Percentiles rank a stretch among this genome's conserved stretches.
These are phyloP conservation scores for Calonectria pauciramosa DNA, from an alignment of 2,329 filamentous ascomycete genomes.

Conservation along the genomic window DNA sequence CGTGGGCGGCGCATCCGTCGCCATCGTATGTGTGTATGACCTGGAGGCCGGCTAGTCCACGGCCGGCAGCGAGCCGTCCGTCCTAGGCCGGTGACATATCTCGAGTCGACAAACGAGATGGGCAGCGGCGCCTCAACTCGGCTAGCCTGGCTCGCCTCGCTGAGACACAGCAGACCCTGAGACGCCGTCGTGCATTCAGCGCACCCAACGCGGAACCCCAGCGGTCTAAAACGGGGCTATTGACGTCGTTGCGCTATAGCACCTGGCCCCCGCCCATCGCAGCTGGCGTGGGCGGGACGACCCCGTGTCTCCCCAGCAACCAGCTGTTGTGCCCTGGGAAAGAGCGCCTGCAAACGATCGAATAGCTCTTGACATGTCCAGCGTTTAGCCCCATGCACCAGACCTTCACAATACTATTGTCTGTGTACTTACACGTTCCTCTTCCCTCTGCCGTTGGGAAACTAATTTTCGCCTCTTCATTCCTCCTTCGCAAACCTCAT, in stretches of 20 bases:
- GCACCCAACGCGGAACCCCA: not conserved
- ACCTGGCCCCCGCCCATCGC: constrained; percentile 19
- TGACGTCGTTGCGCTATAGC: constrained; percentile 30
- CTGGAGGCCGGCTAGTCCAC: not conserved
- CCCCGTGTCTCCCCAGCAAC: constrained; percentile 37
- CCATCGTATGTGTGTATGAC: not conserved
- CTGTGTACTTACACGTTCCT: constrained; percentile 18
- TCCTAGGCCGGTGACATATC: not conserved
- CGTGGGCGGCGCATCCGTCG: not conserved
- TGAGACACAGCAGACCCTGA: constrained; percentile 6
- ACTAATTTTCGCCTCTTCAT: constrained; percentile 3
- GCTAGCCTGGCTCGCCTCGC: constrained; percentile 10
- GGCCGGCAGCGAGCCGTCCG: not conserved
- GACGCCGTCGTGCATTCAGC: constrained; percentile 1
- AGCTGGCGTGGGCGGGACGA: constrained; percentile 33
- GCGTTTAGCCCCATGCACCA: constrained; percentile 7
- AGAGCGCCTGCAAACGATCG: not conserved
- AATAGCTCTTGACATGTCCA: not conserved
- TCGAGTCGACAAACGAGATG: constrained; percentile 7
- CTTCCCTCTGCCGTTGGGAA: not conserved
- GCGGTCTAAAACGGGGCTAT: constrained; percentile 1
- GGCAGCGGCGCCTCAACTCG: constrained; percentile 14
- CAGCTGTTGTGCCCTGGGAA: constrained; percentile 30
- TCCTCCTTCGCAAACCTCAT: not conserved
- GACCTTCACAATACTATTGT: constrained; percentile 19